Evolutionary conservation across 164 flowering plant species (phyloP), one percentile per base, ranked within the genome.

Genomic region (Cinnamomum micranthum): DNA sequence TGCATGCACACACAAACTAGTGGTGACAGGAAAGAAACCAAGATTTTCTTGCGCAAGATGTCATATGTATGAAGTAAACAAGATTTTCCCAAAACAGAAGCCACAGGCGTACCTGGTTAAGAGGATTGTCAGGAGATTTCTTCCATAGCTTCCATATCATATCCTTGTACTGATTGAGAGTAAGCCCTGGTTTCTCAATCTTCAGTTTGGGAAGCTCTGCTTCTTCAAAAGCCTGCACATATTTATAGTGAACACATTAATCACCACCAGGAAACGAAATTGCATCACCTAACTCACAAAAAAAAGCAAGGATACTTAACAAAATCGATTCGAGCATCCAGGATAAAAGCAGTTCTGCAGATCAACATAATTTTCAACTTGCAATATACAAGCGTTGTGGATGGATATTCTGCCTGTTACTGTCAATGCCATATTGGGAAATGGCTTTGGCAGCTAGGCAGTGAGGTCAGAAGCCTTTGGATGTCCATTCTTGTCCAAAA

Each of bases 121-220:
- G 93, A 81, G 99, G 99, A 77, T 95, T 95, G 79, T 95, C 99
- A 0, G 97, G 99, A 77, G 99, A 95, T 81, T 95, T 95, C 89
- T 95, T 93, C 99, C 99, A 93, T 60, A 91, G 77, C 85, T 93
- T 95, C 99, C 99, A 95, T 85, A 95, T 86, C 96, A 95, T 85
- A 87, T 95, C 99, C 83, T 91, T 95, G 84, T 93, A 95, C 72
- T 95, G 99, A 73, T 74, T 93, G 76, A 91, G 97, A n/a, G 99
- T 92, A 25, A 95, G 95, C 72, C 99, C 99, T 5, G 99, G 98
- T 77, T 92, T 95, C 87, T 95, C 99, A 76, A 84, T 91, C 80
- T 93, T 95, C 83, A 95, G 82, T 82, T 70, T 84, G 12, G 92
- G 94, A 67, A 95, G 95, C 80, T 95, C 98, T 60, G 91, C 95